Conservation (phyloP, 2,329 filamentous ascomycete species). For the Catunica adiposa region DNA sequence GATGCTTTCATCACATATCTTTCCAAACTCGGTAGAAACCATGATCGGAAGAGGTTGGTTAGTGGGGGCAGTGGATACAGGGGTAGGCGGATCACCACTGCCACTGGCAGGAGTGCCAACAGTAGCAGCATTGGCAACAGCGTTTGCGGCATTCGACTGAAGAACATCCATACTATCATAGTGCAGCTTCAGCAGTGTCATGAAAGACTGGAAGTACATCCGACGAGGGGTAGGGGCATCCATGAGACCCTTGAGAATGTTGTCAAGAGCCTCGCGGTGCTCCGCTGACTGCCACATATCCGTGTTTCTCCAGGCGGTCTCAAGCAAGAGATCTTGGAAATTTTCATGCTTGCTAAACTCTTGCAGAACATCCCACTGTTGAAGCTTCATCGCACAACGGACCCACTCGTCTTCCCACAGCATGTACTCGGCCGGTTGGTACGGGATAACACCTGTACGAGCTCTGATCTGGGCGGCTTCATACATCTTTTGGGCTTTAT, state of each 20-base stretch:
- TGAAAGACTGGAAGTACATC: constrained; percentile 97
- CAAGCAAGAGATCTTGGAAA: constrained; percentile 84
- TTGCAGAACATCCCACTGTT: constrained; percentile 95
- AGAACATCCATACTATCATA: constrained; percentile 11
- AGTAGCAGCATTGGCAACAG: constrained; percentile 4
- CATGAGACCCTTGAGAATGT: constrained; percentile 90
- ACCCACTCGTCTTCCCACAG: constrained; percentile 99
- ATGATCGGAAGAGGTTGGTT: constrained; percentile 10
- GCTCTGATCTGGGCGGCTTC: constrained; percentile 95
- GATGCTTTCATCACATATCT: constrained; percentile 89
- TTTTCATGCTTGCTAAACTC: constrained; percentile 99
- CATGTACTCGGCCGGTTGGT: constrained; percentile 94
- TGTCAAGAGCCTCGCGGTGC: constrained; percentile 77
- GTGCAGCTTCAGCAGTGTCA: constrained; percentile 87
- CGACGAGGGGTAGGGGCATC: constrained; percentile 88
- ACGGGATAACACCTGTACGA: constrained; percentile 85
- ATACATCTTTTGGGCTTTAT: constrained; percentile 94
- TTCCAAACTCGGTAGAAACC: constrained; percentile 57
- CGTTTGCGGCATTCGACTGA: constrained; percentile 48
- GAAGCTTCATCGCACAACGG: constrained; percentile 88
- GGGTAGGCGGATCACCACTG: neutral
- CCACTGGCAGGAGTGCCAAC: neutral
- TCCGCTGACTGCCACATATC: constrained; percentile 85
- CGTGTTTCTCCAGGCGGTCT: constrained; percentile 88
- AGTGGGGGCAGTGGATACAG: neutral